Evolutionary conservation across 2,329 filamentous ascomycete genomes (phyloP).

Genomic region (Ceratocystis alfenasii): DNA sequence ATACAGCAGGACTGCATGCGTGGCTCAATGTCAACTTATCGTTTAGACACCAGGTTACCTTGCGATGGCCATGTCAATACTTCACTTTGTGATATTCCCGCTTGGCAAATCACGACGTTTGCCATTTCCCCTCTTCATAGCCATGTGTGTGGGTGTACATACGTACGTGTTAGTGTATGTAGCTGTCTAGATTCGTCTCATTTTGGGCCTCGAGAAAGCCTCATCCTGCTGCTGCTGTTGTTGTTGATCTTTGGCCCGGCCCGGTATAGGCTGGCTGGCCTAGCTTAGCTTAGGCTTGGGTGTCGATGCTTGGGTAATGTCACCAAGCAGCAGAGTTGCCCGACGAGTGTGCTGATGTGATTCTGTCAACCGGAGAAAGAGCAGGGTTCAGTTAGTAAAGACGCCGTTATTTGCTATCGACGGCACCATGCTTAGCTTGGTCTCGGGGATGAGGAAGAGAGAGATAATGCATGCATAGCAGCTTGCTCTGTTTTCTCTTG

Average conservation of each 20-base stretch:
- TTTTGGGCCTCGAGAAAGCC: conserved; percentile 3
- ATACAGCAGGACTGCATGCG: conserved; percentile 1
- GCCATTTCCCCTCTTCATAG: neutral
- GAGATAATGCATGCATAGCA: no score
- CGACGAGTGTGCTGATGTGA: neutral
- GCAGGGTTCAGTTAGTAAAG: neutral
- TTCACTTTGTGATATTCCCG: neutral
- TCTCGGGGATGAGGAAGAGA: no score
- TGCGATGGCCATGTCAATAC: neutral
- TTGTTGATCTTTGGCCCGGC: neutral
- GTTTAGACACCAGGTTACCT: conserved; percentile 6
- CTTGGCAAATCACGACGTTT: neutral
- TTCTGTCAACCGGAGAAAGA: neutral
- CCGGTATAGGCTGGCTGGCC: neutral
- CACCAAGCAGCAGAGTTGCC: neutral
- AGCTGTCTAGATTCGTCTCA: neutral
- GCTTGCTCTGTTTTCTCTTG: no score
- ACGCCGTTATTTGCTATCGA: no score
- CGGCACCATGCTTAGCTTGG: no score
- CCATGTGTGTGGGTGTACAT: neutral
- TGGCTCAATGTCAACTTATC: conserved; percentile 8
- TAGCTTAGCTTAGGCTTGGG: neutral
- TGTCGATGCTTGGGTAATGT: neutral
- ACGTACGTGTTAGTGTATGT: neutral
- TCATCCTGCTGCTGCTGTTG: neutral